These are phyloP conservation scores for Phragmites australis DNA, from an alignment of 176 grass and related monocot genomes.

Conservation along the genomic window DNA sequence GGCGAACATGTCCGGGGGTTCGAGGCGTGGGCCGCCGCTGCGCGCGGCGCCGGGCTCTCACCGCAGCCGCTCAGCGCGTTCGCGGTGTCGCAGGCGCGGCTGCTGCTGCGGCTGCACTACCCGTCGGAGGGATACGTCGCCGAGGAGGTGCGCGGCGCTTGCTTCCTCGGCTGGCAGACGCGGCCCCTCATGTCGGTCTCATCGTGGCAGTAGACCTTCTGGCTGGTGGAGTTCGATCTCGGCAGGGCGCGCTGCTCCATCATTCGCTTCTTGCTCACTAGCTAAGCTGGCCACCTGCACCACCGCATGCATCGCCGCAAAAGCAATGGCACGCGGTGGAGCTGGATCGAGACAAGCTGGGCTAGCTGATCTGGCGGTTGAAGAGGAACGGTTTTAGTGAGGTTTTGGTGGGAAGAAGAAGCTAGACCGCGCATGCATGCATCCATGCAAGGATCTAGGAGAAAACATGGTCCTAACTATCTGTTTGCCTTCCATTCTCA, in stretches of 20 bases:
- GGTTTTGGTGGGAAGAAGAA: neutral
- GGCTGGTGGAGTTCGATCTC: neutral
- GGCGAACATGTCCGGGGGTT: slow-evolving; percentile 36
- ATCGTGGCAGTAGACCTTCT: slow-evolving; percentile 70
- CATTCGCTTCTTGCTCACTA: neutral
- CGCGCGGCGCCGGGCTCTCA: slow-evolving; percentile 51
- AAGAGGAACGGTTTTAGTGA: neutral
- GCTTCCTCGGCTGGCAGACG: slow-evolving; percentile 79
- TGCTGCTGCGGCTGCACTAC: slow-evolving; percentile 86
- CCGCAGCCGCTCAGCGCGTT: slow-evolving; percentile 63
- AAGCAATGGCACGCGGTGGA: neutral
- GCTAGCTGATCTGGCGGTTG: slow-evolving; percentile 4
- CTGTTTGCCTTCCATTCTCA: neutral
- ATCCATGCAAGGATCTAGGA: slow-evolving; percentile 17
- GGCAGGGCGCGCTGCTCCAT: neutral
- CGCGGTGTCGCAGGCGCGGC: slow-evolving; percentile 72
- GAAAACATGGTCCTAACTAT: neutral
- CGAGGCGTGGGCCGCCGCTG: slow-evolving; percentile 52
- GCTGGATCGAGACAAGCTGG: neutral
- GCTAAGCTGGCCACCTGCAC: neutral
- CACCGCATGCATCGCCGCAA: neutral
- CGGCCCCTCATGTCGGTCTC: slow-evolving; percentile 89
- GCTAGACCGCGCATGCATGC: neutral
- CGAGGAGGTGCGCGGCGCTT: slow-evolving; percentile 57
- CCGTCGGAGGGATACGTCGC: slow-evolving; percentile 81